Evolutionary conservation across 352 stramenopile genomes (phyloP).

Genomic region (Globisporangium iwayamae): DNA sequence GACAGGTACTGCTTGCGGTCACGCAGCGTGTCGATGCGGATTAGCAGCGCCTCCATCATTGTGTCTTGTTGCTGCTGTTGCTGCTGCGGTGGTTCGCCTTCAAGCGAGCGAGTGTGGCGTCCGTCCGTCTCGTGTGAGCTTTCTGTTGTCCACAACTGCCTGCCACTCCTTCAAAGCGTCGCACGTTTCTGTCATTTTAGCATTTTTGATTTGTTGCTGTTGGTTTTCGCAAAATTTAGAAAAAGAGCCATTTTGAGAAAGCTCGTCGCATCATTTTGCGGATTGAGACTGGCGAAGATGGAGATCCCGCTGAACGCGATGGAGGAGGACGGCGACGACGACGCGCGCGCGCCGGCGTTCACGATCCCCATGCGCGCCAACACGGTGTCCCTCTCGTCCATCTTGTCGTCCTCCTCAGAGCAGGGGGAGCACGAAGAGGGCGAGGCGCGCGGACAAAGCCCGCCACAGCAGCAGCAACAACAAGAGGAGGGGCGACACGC

Average conservation of each 20-base stretch:
- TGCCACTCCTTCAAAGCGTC: conserved; percentile 16
- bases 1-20: conserved; percentile 58
- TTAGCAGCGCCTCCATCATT: conserved; percentile 51
- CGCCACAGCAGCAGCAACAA: background rate
- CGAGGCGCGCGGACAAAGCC: background rate
- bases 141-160: conserved; percentile 12
- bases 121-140: background rate
- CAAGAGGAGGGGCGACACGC: background rate
- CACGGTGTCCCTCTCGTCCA: conserved; percentile 38
- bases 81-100: background rate
- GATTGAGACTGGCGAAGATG: conserved; percentile 19
- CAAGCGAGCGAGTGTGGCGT: background rate
- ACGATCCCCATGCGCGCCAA: conserved; percentile 24
- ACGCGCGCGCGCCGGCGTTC: conserved; percentile 22
- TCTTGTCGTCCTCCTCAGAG: conserved; percentile 41
- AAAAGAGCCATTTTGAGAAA: too few relatives aligned
- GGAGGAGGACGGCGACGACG: conserved; percentile 22
- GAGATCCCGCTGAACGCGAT: conserved; percentile 52
- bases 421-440: conserved; percentile 7
- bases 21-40: conserved; percentile 71
- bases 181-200: background rate
- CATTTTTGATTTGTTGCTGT: too few relatives aligned
- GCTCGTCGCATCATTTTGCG: background rate
- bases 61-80: background rate
- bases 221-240: too few relatives aligned